Evolutionary conservation across 2,329 filamentous ascomycete species (phyloP), one percentile per base, ranked within the genome.

Genomic region (Xylariaceae sp.): DNA sequence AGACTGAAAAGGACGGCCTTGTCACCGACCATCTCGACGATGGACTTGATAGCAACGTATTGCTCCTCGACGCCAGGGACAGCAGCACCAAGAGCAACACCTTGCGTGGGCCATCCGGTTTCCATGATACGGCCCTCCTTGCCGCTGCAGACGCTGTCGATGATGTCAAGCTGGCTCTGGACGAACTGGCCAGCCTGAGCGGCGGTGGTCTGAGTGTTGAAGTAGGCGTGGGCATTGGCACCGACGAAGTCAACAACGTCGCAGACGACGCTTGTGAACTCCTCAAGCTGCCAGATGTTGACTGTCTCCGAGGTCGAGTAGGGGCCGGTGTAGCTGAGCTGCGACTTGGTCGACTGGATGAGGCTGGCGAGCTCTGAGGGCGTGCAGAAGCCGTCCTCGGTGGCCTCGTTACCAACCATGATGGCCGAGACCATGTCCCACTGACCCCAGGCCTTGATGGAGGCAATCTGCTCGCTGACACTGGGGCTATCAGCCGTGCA

Each of bases 181-280:
- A 91, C 86, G 67, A 96, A 96, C 42, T 72, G 65, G 64, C 92
- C 92, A 44, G 91, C 90, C 40, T 77, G 62, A 4, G 69, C 60
- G 49, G 90, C 79, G 20, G 69, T 63, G 54, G 84, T 77, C 47
- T 77, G 72, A 37, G 80, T 64, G 76, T 94, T 94, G 85, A 96
- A 97, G 85, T 86, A 96, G 57, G 91, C 83, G 74, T 97, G 91
- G 61, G 94, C 82, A 78, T 96, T 95, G 69, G 82, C 83, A 68
- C 85, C 87, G 29, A 88, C 78, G 50, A 94, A 74, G 64, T 95
- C 90, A 48, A 96, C 76, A 59, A 76, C 78, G 27, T 62, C 59
- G 78, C 92, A 96, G 52, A 96, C 77, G 39, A 68, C 68, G 23
- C 64, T 59, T 45, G 75, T 53, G 48, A 77, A 77, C 53, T 84